Evolutionary conservation across 768 basidiomycete genomes (phyloP).

Genomic region (Mycena albidolilacea): DNA sequence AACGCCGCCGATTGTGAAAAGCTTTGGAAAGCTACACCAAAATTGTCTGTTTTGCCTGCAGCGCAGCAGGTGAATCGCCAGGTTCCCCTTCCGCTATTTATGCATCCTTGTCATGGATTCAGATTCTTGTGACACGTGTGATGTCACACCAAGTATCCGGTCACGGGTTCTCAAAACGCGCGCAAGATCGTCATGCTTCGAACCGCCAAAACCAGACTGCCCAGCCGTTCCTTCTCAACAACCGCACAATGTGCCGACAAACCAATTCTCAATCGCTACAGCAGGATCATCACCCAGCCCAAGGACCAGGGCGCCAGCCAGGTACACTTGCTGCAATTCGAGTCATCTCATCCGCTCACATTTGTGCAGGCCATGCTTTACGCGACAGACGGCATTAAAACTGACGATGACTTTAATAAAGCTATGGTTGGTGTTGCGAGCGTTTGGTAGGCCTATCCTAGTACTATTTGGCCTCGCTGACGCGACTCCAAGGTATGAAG

Average conservation of each 20-base stretch:
- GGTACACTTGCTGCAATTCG: slow-evolving; percentile 54
- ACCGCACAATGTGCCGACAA: slow-evolving; percentile 56
- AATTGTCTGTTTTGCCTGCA: too few species aligned
- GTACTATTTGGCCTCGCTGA: slow-evolving; percentile 37
- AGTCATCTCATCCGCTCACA: slow-evolving; percentile 35
- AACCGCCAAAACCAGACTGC: slow-evolving; percentile 21
- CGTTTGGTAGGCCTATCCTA: slow-evolving; percentile 81
- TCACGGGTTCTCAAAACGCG: not conserved
- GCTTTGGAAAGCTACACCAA: too few species aligned
- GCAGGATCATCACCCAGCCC: slow-evolving; percentile 86
- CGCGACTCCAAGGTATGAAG: slow-evolving; percentile 85
- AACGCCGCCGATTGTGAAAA: too few species aligned
- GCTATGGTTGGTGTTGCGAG: slow-evolving; percentile 98
- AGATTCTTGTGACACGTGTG: too few species aligned
- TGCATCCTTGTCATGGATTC: too few species aligned
- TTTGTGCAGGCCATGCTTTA: slow-evolving; percentile 92
- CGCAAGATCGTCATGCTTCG: slow-evolving; percentile 18
- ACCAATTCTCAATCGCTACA: slow-evolving; percentile 77
- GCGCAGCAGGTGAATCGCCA: too few species aligned
- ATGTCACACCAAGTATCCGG: not conserved
- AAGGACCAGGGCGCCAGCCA: slow-evolving; percentile 98
- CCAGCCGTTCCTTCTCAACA: slow-evolving; percentile 40
- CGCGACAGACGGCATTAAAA: slow-evolving; percentile 93
- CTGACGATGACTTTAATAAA: slow-evolving; percentile 90
- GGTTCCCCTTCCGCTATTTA: too few species aligned